phyloP scores from a whole-genome alignment of 345 rosid genomes.

The Erodium maritimum region DNA sequence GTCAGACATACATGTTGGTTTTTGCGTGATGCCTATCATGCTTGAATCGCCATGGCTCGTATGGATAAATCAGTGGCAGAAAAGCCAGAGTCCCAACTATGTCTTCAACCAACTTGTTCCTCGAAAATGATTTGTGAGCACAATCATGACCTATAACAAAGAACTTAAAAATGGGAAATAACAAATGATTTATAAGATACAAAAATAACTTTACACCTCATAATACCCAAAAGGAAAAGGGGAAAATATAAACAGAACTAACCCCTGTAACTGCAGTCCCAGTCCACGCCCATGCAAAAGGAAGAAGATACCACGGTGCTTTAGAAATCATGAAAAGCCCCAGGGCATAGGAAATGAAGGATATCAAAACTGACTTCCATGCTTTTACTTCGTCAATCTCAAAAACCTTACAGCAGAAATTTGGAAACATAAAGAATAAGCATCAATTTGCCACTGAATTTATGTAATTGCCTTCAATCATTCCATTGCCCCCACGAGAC shows the following conservation, averaged over 20 bases:
- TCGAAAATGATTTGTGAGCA: constrained; percentile 90
- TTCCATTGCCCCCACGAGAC: no score
- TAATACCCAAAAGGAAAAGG: neutral
- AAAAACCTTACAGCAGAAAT: constrained; percentile 42
- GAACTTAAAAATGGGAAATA: constrained; percentile 36
- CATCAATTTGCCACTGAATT: neutral
- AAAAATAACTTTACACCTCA: constrained; percentile 3
- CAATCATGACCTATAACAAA: constrained; percentile 99
- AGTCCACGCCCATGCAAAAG: constrained; percentile 96
- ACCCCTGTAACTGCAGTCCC: constrained; percentile 94
- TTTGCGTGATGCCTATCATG: constrained; percentile 93
- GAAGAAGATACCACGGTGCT: constrained; percentile 89
- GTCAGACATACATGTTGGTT: constrained; percentile 65
- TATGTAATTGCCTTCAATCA: neutral
- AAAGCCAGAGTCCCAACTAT: constrained; percentile 89
- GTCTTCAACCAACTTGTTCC: constrained; percentile 82
- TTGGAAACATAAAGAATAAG: neutral
- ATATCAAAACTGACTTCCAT: constrained; percentile 71
- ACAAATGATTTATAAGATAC: constrained; percentile 7
- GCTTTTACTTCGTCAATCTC: constrained; percentile 82
- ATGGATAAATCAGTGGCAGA: constrained; percentile 79
- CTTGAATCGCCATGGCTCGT: constrained; percentile 95
- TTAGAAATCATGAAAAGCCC: constrained; percentile 80
- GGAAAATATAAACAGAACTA: constrained; percentile 8
- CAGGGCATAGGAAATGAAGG: constrained; percentile 64